Conservation (phyloP, 2,329 filamentous ascomycete species). For the Didymella arachidicola region DNA sequence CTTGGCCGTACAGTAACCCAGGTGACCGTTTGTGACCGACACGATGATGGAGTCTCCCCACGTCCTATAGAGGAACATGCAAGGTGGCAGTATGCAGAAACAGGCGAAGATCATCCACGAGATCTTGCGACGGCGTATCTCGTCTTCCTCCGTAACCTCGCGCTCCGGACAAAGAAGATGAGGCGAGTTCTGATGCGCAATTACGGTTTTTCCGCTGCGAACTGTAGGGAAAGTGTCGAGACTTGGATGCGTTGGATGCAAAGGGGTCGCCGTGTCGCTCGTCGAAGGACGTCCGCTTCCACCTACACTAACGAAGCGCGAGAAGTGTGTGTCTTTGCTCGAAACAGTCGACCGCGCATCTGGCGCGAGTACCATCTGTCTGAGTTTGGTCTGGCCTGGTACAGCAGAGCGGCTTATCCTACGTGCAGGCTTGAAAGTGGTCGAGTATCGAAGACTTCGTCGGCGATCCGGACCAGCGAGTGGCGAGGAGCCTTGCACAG, state of each 20-base stretch:
- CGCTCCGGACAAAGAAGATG: slow-evolving; percentile 44
- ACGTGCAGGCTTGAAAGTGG: slow-evolving; percentile 28
- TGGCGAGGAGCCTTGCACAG: slow-evolving; percentile 25
- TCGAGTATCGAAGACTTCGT: slow-evolving; percentile 27
- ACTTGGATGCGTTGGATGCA: slow-evolving; percentile 30
- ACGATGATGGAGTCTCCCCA: slow-evolving; percentile 44
- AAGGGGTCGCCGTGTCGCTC: slow-evolving; percentile 41
- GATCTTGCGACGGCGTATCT: slow-evolving; percentile 36
- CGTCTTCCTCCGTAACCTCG: slow-evolving; percentile 31
- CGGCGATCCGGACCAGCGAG: slow-evolving; percentile 19
- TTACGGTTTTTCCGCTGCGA: slow-evolving; percentile 9
- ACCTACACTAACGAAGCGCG: slow-evolving; percentile 27
- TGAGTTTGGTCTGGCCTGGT: slow-evolving; percentile 44
- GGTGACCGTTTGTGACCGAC: slow-evolving; percentile 40
- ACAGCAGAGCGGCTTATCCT: slow-evolving; percentile 42
- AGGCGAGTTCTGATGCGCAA: slow-evolving; percentile 33
- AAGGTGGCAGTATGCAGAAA: slow-evolving; percentile 48
- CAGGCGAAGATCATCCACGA: slow-evolving; percentile 46
- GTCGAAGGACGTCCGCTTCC: slow-evolving; percentile 42
- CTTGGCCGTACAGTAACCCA: slow-evolving; percentile 38
- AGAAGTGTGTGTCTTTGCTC: slow-evolving; percentile 30
- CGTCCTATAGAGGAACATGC: slow-evolving; percentile 48
- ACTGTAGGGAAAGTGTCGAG: slow-evolving; percentile 23
- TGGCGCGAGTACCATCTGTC: slow-evolving; percentile 46
- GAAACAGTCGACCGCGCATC: slow-evolving; percentile 32